Evolutionary conservation across 2,329 filamentous ascomycete species (phyloP).

Genomic region (Didymella exigua): DNA sequence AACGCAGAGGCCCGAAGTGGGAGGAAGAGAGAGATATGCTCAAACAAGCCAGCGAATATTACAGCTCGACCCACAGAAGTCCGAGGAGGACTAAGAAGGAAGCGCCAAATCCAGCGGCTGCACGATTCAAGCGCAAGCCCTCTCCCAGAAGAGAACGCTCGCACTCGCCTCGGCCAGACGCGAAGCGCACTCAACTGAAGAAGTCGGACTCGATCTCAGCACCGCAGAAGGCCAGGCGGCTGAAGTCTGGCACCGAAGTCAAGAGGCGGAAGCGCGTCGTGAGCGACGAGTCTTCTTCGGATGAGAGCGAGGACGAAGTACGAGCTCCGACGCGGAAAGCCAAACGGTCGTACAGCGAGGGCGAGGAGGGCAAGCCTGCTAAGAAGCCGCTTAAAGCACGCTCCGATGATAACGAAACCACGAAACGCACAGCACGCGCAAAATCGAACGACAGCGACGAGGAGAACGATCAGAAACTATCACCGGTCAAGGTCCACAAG

Average conservation of each 20-base stretch:
- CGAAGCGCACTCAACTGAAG: constrained; percentile 31
- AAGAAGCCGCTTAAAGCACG: constrained; percentile 41
- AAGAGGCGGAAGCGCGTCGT: constrained; percentile 42
- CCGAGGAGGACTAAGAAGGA: constrained; percentile 45
- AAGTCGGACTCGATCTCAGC: constrained; percentile 29
- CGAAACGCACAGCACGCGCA: constrained; percentile 31
- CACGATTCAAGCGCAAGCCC: constrained; percentile 41
- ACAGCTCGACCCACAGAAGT: constrained; percentile 38
- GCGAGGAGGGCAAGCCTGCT: constrained; percentile 41
- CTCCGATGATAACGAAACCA: constrained; percentile 38
- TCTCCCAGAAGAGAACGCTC: constrained; percentile 44
- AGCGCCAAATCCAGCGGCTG: constrained; percentile 30
- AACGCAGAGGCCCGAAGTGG: constrained; percentile 85
- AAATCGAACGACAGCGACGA: constrained; percentile 42
- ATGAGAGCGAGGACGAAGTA: constrained; percentile 48
- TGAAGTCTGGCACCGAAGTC: constrained; percentile 44
- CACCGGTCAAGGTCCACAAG: constrained; percentile 34
- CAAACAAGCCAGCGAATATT: constrained; percentile 74
- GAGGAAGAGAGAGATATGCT: constrained; percentile 83
- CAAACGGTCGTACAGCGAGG: constrained; percentile 45
- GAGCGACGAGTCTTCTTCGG: constrained; percentile 43
- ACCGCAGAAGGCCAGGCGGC: constrained; percentile 42
- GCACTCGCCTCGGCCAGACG: constrained; percentile 39
- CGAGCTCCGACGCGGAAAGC: constrained; percentile 42
- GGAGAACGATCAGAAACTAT: constrained; percentile 31